A percentile compares a stretch with the other conserved stretches of the same genome.
These are phyloP conservation scores for Neltuma alba DNA, from an alignment of 306 rosid genomes.

Conservation along the genomic window DNA sequence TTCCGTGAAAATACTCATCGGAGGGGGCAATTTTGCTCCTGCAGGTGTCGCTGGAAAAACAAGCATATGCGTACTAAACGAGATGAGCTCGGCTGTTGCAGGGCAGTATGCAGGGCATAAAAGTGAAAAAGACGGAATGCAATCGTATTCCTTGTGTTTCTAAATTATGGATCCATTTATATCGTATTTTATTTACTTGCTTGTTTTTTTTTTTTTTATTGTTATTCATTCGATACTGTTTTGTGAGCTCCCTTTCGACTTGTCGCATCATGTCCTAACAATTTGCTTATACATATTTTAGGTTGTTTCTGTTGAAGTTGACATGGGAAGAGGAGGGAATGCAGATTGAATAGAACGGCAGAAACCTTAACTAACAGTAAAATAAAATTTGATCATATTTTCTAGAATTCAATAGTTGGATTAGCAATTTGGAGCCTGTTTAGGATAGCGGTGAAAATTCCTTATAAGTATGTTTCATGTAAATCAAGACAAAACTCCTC, in stretches of 20 bases:
- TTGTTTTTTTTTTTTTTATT: conserved; percentile 28
- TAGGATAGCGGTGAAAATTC: too few relatives aligned
- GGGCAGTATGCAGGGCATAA: neutral
- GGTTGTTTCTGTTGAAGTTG: neutral
- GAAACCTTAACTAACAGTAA: neutral
- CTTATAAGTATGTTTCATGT: too few relatives aligned
- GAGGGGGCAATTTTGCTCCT: neutral
- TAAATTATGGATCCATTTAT: conserved; percentile 25
- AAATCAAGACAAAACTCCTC: too few relatives aligned
- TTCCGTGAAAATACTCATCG: neutral
- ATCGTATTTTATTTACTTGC: neutral
- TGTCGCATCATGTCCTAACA: neutral
- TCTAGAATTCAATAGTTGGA: too few relatives aligned
- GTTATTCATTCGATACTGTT: conserved; percentile 3
- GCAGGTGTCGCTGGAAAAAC: neutral
- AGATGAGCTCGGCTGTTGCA: neutral
- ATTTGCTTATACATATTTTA: neutral
- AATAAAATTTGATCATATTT: too few relatives aligned
- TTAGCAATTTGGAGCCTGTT: too few relatives aligned
- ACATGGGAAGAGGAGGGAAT: neutral
- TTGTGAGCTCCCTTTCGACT: neutral
- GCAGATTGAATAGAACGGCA: neutral
- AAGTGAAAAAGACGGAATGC: neutral
- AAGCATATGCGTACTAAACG: neutral
- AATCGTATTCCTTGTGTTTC: neutral